phyloP scores from a whole-genome alignment of 2,329 filamentous ascomycete species.

The Aspergillus pseudotamarii region DNA sequence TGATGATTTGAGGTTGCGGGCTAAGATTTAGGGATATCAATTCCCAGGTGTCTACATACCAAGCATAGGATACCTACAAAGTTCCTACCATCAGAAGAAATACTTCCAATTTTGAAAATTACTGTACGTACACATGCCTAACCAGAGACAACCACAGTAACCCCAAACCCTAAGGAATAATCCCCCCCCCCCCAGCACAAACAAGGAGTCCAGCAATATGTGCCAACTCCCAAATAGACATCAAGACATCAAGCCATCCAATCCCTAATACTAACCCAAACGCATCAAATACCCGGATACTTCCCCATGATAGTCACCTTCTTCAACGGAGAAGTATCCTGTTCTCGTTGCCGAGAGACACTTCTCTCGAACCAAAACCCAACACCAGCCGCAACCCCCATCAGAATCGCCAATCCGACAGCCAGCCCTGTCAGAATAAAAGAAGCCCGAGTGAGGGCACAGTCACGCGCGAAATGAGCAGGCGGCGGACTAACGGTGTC shows the following conservation, averaged over 20 bases:
- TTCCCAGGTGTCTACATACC: not conserved
- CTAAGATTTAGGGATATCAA: constrained; percentile 9
- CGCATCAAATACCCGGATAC: constrained; percentile 18
- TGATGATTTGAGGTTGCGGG: constrained; percentile 31
- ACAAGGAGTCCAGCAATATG: not conserved
- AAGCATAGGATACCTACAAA: not conserved
- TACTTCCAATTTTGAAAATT: not conserved
- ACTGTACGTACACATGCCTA: not conserved
- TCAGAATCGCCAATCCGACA: constrained; percentile 37
- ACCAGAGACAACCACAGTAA: not conserved
- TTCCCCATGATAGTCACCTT: constrained; percentile 31
- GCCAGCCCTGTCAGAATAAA: constrained; percentile 40
- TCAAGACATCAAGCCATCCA: not conserved
- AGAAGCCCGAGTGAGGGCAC: constrained; percentile 38
- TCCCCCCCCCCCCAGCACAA: not conserved
- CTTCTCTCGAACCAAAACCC: constrained; percentile 36
- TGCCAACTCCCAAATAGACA: not conserved
- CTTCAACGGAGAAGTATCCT: constrained; percentile 28
- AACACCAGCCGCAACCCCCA: constrained; percentile 33
- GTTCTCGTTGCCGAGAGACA: constrained; percentile 31
- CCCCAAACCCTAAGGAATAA: not conserved
- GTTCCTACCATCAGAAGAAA: not conserved
- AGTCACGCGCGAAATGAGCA: constrained; percentile 41
- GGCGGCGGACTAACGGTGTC: constrained; percentile 30
- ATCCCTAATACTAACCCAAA: not conserved